Base-by-base conservation (phyloP, 2,329 filamentous ascomycete species). In the Chaetomium sp. region DNA sequence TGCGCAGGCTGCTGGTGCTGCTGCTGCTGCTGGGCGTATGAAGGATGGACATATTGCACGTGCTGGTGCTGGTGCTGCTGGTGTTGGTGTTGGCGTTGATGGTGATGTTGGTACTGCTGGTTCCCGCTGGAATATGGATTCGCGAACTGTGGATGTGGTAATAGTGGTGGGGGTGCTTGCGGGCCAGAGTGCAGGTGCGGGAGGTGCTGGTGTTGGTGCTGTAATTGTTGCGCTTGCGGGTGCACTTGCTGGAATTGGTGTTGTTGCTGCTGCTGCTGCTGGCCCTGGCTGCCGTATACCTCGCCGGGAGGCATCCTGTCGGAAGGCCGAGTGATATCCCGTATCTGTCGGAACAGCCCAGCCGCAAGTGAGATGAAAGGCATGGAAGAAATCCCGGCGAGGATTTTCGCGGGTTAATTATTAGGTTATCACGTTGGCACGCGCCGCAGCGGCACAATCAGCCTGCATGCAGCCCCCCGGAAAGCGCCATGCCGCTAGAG, bases 281-380 rank as follows among this genome's bases (percentile, higher is more conserved):
- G 68, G 66, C 61, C 65, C 70, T 79, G 78, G 72, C 74, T 76
- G 67, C 75, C 72, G 71, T 73, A 80, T 68, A 73, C 73, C 73
- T 77, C 77, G 71, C 77, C 77, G 67, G 77, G 73, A 72, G 78
- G 77, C 75, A 78, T 73, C 68, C 73, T 74, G 72, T 63, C 60
- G 51, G 58, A 49, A 10, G 62, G 50, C 62, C 65, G 51, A 47
- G 57, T 38, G 56, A 47, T 56, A 21, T 64, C 61, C 74, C 74
- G 72, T 74, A 77, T 70, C 73, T 78, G 59, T 61, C 61, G 56
- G 9, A 61, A 45, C 50, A 64, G 55, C 19, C 51, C 56, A 25
- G 50, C 21, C 35, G 65, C 64, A 8, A 55, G 23, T 19, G 64
- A 56, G 29, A 59, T 45, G 29, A 60, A 16, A 16, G 57, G 60